Conservation (phyloP, 1,284 basidiomycete genomes). For the Ceratobasidium sp. region DNA sequence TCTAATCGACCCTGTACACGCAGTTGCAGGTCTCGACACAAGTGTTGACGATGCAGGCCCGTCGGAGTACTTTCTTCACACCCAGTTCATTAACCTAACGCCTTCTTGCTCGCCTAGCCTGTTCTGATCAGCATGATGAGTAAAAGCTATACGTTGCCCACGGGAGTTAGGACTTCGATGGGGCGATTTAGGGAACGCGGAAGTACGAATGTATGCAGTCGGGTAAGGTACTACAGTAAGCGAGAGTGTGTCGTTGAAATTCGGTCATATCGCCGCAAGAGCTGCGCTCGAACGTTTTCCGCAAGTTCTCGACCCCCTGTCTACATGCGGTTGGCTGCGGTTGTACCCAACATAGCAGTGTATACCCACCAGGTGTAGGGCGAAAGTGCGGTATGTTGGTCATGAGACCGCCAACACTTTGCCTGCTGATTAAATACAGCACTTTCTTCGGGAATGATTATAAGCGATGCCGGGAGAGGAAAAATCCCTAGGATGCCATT, state of each 20-base stretch:
- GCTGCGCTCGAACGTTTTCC: not conserved
- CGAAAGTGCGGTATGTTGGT: slow-evolving; percentile 4
- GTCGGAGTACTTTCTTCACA: slow-evolving; percentile 11
- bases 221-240: slow-evolving; percentile 11
- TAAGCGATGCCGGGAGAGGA: too few relatives aligned
- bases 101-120: not conserved
- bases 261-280: not conserved
- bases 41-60: not conserved
- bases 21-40: slow-evolving; percentile 8
- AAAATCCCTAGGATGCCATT: too few relatives aligned
- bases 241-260: slow-evolving; percentile 1
- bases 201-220: slow-evolving; percentile 16
- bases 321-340: not conserved
- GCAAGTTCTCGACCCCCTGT: not conserved
- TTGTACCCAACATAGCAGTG: not conserved
- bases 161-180: not conserved
- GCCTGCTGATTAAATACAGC: not conserved
- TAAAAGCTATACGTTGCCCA: not conserved
- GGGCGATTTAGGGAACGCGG: not conserved
- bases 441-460: too few relatives aligned
- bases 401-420: not conserved
- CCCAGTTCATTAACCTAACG: not conserved
- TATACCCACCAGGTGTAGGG: not conserved
- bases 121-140: not conserved
- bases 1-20: not conserved